phyloP scores from a whole-genome alignment of 1,139 yeast species.

The Kazachstania sp. region DNA sequence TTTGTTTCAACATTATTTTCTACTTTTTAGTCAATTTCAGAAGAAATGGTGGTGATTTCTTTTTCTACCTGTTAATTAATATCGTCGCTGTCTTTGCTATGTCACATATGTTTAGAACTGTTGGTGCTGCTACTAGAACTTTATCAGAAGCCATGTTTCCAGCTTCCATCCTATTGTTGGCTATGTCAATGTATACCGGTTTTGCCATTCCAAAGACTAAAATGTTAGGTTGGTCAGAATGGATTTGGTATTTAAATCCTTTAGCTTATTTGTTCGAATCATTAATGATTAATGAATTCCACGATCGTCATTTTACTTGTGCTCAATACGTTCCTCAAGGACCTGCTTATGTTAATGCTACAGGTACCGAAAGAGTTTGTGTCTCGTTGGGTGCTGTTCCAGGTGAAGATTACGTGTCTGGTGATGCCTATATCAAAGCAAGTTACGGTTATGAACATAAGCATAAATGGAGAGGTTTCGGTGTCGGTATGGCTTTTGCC shows the following conservation, averaged over 20 bases:
- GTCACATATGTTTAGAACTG: slow-evolving; percentile 64
- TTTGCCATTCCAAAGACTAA: slow-evolving; percentile 58
- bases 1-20: slow-evolving; percentile 50
- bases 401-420: slow-evolving; percentile 47
- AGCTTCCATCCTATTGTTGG: slow-evolving; percentile 52
- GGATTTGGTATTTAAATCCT: slow-evolving; percentile 71
- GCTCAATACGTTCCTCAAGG: slow-evolving; percentile 47
- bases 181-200: slow-evolving; percentile 61
- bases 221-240: slow-evolving; percentile 71
- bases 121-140: slow-evolving; percentile 56
- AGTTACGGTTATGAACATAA: slow-evolving; percentile 47
- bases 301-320: slow-evolving; percentile 37
- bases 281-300: slow-evolving; percentile 48
- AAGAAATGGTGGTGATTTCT: slow-evolving; percentile 58
- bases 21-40: slow-evolving; percentile 63
- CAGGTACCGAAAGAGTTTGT: slow-evolving; percentile 43
- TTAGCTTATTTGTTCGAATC: slow-evolving; percentile 61
- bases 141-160: slow-evolving; percentile 68
- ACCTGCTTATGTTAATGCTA: slow-evolving; percentile 36
- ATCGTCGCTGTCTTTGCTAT: slow-evolving; percentile 49
- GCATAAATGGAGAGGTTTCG: slow-evolving; percentile 80
- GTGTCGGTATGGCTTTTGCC: slow-evolving; percentile 42
- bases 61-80: slow-evolving; percentile 51
- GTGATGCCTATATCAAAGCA: slow-evolving; percentile 48
- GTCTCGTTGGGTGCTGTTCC: slow-evolving; percentile 52